Base-by-base conservation (phyloP, 2,329 filamentous ascomycete species). In the Sporothrix protearum region DNA sequence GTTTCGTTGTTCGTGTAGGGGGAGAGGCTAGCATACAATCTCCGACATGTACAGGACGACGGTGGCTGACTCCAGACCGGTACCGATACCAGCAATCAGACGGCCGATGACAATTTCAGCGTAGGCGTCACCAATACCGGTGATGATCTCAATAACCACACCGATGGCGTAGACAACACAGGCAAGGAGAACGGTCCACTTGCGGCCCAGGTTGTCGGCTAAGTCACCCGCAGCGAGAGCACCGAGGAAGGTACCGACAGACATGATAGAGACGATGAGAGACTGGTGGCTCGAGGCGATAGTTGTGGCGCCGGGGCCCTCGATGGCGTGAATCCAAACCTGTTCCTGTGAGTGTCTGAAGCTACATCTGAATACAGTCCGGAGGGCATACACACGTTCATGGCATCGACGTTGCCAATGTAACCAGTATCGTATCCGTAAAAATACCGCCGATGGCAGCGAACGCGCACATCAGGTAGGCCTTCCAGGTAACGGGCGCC, bases 1-100 rank as follows among this genome's bases (percentile, higher is more conserved):
- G n/a, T n/a, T n/a, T 12, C 28, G 25, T 28, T 3, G 10, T 5
- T 51, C 49, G 12, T 28, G 12, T 28, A 3, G 2, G 7, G 22
- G 9, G 5, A 3, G 30, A 19, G 55, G 30, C 22, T 14, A 6
- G 14, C 57, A 42, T 74, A 83, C 82, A 79, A 94, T 92, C 82
- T 94, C 92, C 64, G 90, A 93, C 92, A 96, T 95, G 87, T 96
- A 94, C 73, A 94, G 84, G 78, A 94, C 92, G 80, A 94, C 89
- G 77, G 93, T 89, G 77, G 92, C 91, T 8, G 91, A 93, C 76
- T 92, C 91, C 79, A 93, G 93, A 78, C 92, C 92, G 76, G 94
- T 91, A 85, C 92, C 92, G 71, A 93, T 79, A 79, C 92, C 92
- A 63, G 91, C 89, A 76, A 95, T 82, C 72, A 94, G 82, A 85